phyloP scores from a whole-genome alignment of 768 basidiomycete species.

The Hydnomerulius pinastri region DNA sequence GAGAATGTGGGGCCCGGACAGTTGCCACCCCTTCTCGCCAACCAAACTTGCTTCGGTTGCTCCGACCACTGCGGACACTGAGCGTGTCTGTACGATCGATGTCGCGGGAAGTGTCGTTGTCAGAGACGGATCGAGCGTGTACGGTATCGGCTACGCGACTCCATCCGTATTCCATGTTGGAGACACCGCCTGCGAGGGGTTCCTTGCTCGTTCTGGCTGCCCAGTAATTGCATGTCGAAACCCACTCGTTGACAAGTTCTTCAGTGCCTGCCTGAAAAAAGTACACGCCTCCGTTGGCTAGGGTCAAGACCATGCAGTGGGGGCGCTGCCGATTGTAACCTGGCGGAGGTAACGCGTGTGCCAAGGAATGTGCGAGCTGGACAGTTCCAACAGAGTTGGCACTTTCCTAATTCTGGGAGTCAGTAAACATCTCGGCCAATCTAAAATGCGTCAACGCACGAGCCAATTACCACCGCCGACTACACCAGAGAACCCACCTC shows the following conservation, averaged over 20 bases:
- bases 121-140: constrained; percentile 57
- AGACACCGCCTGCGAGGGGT: constrained; percentile 93
- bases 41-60: constrained; percentile 71
- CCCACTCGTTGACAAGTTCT: constrained; percentile 99
- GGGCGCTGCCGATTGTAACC: constrained; percentile 92
- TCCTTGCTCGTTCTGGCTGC: constrained; percentile 94
- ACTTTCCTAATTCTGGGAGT: constrained; percentile 61
- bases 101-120: constrained; percentile 52
- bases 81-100: constrained; percentile 59
- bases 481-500: constrained; percentile 57
- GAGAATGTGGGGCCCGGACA: constrained; percentile 65
- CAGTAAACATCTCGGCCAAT: constrained; percentile 8
- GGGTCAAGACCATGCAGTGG: constrained; percentile 91
- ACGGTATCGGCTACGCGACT: constrained; percentile 66
- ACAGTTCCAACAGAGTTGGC: constrained; percentile 84
- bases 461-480: constrained; percentile 99
- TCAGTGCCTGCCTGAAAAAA: constrained; percentile 99
- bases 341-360: constrained; percentile 85
- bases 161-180: constrained; percentile 99
- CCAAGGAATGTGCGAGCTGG: constrained; percentile 82
- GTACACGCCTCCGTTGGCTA: constrained; percentile 87
- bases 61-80: constrained; percentile 77
- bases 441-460: constrained; percentile 50
- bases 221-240: constrained; percentile 99
- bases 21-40: constrained; percentile 71